Evolutionary conservation across 179 eudicot genomes (phyloP).

Genomic region (Drosera spatulata): DNA sequence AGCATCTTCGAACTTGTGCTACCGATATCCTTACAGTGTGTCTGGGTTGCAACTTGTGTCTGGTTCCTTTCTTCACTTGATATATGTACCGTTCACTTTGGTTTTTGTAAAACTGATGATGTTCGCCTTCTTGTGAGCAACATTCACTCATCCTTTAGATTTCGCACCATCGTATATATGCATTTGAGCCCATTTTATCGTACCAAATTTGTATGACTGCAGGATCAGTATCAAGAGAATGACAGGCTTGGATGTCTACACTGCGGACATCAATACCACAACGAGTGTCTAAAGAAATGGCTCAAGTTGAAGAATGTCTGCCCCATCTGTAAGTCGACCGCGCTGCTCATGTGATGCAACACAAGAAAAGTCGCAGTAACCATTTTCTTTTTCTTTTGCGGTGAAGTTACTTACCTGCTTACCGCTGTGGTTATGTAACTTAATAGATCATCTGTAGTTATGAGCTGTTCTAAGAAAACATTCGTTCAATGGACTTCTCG

Average conservation of each 20-base stretch:
- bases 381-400: background rate
- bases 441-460: background rate
- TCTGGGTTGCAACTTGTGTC: too few relatives aligned
- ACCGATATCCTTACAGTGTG: too few relatives aligned
- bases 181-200: background rate
- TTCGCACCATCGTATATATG: background rate
- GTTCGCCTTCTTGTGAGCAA: too few relatives aligned
- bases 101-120: too few relatives aligned
- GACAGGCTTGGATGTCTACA: conserved; percentile 58
- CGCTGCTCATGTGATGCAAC: conserved; percentile 26
- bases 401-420: background rate
- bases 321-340: conserved; percentile 84
- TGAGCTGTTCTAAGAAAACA: background rate
- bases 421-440: background rate
- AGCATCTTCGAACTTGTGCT: too few relatives aligned
- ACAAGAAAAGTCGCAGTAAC: background rate
- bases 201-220: conserved; percentile 6
- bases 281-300: conserved; percentile 77
- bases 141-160: too few relatives aligned
- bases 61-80: too few relatives aligned
- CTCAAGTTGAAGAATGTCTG: conserved; percentile 74
- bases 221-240: conserved; percentile 62
- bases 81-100: too few relatives aligned
- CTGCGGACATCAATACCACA: conserved; percentile 89
- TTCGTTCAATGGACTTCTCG: background rate